These are phyloP conservation scores for Aquilaria yunnanensis DNA, from an alignment of 345 rosid species.

Conservation along the genomic window DNA sequence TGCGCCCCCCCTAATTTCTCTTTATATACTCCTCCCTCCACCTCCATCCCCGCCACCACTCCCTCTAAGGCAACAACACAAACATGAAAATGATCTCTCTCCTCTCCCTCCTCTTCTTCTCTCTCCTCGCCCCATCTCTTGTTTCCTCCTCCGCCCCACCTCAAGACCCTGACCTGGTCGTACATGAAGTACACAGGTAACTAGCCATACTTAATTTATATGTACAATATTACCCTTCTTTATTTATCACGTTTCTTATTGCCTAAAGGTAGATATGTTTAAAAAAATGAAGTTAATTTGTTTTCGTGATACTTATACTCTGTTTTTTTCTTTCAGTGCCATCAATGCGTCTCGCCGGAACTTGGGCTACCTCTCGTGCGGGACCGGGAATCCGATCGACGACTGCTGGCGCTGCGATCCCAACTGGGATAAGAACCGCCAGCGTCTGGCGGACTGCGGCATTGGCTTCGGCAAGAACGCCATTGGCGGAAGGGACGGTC, in stretches of 20 bases:
- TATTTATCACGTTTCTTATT: neutral
- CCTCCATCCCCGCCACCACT: slow-evolving; percentile 9
- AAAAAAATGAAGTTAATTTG: neutral
- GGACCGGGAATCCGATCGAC: slow-evolving; percentile 73
- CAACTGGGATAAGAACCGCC: slow-evolving; percentile 66
- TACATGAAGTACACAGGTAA: slow-evolving; percentile 61
- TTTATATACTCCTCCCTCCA: slow-evolving; percentile 21
- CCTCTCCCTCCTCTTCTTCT: slow-evolving; percentile 28
- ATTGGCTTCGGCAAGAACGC: slow-evolving; percentile 82
- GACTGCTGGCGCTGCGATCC: slow-evolving; percentile 90
- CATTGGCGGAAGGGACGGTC: slow-evolving; percentile 67
- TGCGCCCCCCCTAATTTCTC: slow-evolving; percentile 18
- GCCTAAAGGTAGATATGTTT: neutral
- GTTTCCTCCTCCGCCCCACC: slow-evolving; percentile 35
- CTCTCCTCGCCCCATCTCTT: slow-evolving; percentile 20
- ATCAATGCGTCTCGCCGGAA: slow-evolving; percentile 65
- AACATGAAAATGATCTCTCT: slow-evolving; percentile 22
- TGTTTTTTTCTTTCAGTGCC: slow-evolving; percentile 25
- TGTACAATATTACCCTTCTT: neutral
- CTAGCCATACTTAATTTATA: neutral
- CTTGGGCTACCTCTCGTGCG: slow-evolving; percentile 59
- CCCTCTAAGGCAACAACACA: neutral
- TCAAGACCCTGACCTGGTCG: slow-evolving; percentile 51
- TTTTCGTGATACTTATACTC: neutral
- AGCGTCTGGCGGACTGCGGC: slow-evolving; percentile 61